A percentile compares a stretch with the other conserved stretches of the same genome.
phyloP scores from a whole-genome alignment of 176 grass and related monocot species.

The Carex parvula region DNA sequence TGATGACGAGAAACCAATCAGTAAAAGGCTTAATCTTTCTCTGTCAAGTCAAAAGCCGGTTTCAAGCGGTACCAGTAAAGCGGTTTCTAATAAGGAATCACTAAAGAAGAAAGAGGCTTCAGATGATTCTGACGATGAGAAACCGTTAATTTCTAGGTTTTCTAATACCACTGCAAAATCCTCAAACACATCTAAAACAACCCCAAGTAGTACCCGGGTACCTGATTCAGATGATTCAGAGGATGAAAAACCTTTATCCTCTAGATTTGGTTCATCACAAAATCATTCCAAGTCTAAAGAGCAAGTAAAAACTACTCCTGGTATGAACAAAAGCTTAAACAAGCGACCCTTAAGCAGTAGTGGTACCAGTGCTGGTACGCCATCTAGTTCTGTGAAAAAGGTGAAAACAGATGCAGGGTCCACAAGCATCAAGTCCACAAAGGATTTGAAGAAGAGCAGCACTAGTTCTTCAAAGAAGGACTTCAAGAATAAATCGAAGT shows the following conservation, averaged over 20 bases:
- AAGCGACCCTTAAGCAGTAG: conserved; percentile 54
- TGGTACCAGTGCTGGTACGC: conserved; percentile 32
- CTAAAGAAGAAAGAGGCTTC: conserved; percentile 42
- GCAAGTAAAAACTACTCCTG: conserved; percentile 29
- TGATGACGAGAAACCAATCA: conserved; percentile 65
- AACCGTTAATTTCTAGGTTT: conserved; percentile 63
- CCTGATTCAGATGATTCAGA: conserved; percentile 32
- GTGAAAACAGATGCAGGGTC: conserved; percentile 44
- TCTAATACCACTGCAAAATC: conserved; percentile 31
- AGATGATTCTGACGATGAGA: conserved; percentile 95
- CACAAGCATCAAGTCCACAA: conserved; percentile 42
- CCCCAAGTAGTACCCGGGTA: conserved; percentile 18
- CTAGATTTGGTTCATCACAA: conserved; percentile 27
- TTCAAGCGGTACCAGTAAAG: conserved; percentile 21
- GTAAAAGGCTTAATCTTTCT: conserved; percentile 38
- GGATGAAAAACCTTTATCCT: conserved; percentile 32
- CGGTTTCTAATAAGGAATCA: conserved; percentile 17
- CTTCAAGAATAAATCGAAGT: conserved; percentile 62
- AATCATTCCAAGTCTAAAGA: conserved; percentile 31
- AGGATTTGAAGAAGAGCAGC: conserved; percentile 43
- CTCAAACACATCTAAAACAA: conserved; percentile 6
- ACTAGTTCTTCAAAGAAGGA: conserved; percentile 53
- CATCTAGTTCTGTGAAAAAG: conserved; percentile 52
- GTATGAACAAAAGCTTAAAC: conserved; percentile 35
- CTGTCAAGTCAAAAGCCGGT: conserved; percentile 22